phyloP scores from a whole-genome alignment of 2,329 filamentous ascomycete species.

The Beauveria australis region DNA sequence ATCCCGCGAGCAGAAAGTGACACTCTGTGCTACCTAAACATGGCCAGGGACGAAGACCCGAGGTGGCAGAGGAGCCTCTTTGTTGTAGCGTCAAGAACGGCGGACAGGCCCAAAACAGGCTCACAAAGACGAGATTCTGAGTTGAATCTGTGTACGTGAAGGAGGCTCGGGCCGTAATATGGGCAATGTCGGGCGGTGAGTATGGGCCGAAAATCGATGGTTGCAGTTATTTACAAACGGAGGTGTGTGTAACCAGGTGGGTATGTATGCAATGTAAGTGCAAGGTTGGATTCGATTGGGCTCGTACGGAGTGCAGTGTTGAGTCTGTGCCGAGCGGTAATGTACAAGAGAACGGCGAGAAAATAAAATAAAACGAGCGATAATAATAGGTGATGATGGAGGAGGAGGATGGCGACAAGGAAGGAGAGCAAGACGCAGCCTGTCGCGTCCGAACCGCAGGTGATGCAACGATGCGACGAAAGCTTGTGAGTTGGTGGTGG shows the following conservation, averaged over 20 bases:
- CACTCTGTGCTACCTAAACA: conserved; percentile 7
- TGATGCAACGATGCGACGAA: conserved; percentile 7
- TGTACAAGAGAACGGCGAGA: not conserved
- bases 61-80: not conserved
- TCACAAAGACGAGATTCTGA: not conserved
- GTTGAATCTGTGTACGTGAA: not conserved
- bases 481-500: not conserved
- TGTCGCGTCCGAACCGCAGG: not conserved
- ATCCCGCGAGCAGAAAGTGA: conserved; percentile 5
- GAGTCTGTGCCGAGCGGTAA: not conserved
- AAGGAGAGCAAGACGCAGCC: not conserved
- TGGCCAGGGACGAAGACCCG: not conserved
- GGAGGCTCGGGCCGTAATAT: conserved; percentile 4
- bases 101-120: not conserved
- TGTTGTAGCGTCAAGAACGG: not conserved
- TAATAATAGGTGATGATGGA: not conserved
- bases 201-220: not conserved
- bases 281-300: not conserved
- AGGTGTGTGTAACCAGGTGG: not conserved
- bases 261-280: conserved; percentile 3
- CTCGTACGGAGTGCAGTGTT: not conserved
- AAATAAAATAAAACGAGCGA: not conserved
- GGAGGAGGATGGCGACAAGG: not conserved
- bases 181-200: not conserved
- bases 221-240: conserved; percentile 9